Percentiles rank a stretch among this genome's conserved stretches.
These are phyloP conservation scores for Penicillium capsulatum DNA, from an alignment of 2,329 filamentous ascomycete genomes.

Conservation along the genomic window DNA sequence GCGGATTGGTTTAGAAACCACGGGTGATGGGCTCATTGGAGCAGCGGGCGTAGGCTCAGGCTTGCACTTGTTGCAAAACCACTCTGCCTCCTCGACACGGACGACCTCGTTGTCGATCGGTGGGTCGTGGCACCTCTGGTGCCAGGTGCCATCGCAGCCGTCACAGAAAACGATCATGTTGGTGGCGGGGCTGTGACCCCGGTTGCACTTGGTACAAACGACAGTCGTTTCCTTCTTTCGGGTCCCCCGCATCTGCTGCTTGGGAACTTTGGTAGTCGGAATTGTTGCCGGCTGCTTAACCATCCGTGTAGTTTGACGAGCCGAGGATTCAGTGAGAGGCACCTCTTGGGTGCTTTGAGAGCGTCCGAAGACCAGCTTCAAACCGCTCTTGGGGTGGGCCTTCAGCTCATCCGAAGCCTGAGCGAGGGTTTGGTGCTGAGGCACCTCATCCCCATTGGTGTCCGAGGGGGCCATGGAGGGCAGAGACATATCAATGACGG, in stretches of 20 bases:
- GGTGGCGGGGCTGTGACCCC: slow-evolving; percentile 65
- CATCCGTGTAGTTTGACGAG: slow-evolving; percentile 1
- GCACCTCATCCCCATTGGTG: not conserved
- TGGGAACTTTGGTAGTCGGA: not conserved
- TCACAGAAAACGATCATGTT: slow-evolving; percentile 87
- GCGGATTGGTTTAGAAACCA: slow-evolving; percentile 5
- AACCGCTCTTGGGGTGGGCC: not conserved
- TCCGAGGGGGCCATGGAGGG: not conserved
- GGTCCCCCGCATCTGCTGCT: slow-evolving; percentile 54
- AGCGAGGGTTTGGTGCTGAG: not conserved
- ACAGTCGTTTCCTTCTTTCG: slow-evolving; percentile 44
- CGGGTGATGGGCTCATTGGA: slow-evolving; percentile 28
- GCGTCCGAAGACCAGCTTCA: not conserved
- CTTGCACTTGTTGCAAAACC: slow-evolving; percentile 65
- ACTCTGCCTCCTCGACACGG: slow-evolving; percentile 61
- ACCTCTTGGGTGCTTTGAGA: not conserved
- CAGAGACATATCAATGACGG: not conserved
- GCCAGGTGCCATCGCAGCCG: slow-evolving; percentile 73
- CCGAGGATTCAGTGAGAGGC: not conserved
- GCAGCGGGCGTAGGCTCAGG: slow-evolving; percentile 46
- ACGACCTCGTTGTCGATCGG: slow-evolving; percentile 67
- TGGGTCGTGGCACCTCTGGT: slow-evolving; percentile 76
- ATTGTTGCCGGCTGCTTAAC: slow-evolving; percentile 32
- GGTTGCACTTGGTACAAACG: slow-evolving; percentile 67
- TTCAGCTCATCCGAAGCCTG: not conserved